Conservation (phyloP, 306 rosid genomes). For the Glycine soja region DNA sequence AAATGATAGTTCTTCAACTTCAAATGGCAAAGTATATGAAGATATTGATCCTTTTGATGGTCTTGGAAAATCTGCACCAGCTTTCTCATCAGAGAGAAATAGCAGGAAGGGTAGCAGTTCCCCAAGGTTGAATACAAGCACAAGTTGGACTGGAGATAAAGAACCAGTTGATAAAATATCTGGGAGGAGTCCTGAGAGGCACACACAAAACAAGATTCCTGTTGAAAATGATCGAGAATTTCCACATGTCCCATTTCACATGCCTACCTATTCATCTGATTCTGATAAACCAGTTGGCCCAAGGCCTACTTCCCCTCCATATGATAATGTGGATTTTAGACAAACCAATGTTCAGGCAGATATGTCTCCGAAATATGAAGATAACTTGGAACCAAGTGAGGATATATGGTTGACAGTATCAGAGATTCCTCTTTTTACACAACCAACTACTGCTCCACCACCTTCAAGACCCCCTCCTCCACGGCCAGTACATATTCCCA, state of each 20-base stretch:
- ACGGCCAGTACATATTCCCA: slow-evolving; percentile 72
- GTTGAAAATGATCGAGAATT: slow-evolving; percentile 63
- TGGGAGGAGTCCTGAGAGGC: slow-evolving; percentile 65
- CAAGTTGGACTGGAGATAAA: slow-evolving; percentile 59
- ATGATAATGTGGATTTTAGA: slow-evolving; percentile 50
- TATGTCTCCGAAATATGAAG: slow-evolving; percentile 72
- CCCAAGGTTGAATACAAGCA: slow-evolving; percentile 56
- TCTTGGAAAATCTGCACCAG: slow-evolving; percentile 81
- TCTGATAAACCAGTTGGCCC: slow-evolving; percentile 67
- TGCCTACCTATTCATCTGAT: slow-evolving; percentile 67
- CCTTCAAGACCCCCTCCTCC: slow-evolving; percentile 99
- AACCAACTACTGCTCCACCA: slow-evolving; percentile 95
- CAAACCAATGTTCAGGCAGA: slow-evolving; percentile 61
- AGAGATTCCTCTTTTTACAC: slow-evolving; percentile 92
- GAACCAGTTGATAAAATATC: slow-evolving; percentile 65
- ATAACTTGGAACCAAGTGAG: slow-evolving; percentile 64
- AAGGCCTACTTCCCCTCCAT: slow-evolving; percentile 73
- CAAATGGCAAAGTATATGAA: slow-evolving; percentile 68
- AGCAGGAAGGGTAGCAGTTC: slow-evolving; percentile 67
- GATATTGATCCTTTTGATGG: slow-evolving; percentile 86
- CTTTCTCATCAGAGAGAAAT: slow-evolving; percentile 75
- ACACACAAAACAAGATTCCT: slow-evolving; percentile 62
- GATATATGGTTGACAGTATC: slow-evolving; percentile 92
- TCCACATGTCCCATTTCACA: slow-evolving; percentile 64
- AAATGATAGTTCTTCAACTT: slow-evolving; percentile 58